Base-by-base conservation (phyloP, 2,329 filamentous ascomycete species). In the Aspergillus amoenus region DNA sequence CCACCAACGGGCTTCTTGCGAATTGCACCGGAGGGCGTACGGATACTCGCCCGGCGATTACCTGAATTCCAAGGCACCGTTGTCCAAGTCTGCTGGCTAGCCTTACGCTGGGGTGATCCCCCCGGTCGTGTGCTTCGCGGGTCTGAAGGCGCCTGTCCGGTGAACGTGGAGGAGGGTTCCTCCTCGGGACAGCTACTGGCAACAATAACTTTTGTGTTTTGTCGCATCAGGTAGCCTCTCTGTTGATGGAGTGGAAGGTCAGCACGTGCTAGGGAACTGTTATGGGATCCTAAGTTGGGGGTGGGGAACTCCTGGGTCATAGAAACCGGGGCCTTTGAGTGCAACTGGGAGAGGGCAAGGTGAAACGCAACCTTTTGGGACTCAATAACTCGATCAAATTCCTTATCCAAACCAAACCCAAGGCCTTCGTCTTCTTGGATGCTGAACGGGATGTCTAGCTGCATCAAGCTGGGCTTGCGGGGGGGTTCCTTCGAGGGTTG, bases 221-320 rank as follows among this genome's bases (percentile, higher is more conserved):
- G 93, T 68, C 94, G 88, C 93, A 97, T 99, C 45, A 97, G 82
- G 71, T 99, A 99, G 56, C 94, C 94, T 80, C 95, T 93, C 93
- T 97, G 89, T 86, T 82, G 82, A 65, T 76, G 80, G 66, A 78
- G 68, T 70, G 74, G 82, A 68, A 79, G 70, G 82, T 91, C 87
- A 91, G 88, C 82, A 85, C 82, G 76, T 57, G 69, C 59, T 62
- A 43, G 18, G 2, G 22, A 13, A 47, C 15, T 47, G 12, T 45
- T 21, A 50, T 41, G 45, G 37, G 45, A 34, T 53, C 66, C 66
- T 65, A 47, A 34, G 39, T 47, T 21, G 57, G 52, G 49, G 24
- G 43, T 32, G 49, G 41, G 54, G 57, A 52, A 32, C 39, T 55
- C 52, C 52, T 64, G 57, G 41, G 52, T 46, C 32, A 59, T 55